Percentiles rank a stretch among this genome's conserved stretches.
These are phyloP conservation scores for Wickerhamomyces alni DNA, from an alignment of 805 yeast genomes.

Conservation along the genomic window DNA sequence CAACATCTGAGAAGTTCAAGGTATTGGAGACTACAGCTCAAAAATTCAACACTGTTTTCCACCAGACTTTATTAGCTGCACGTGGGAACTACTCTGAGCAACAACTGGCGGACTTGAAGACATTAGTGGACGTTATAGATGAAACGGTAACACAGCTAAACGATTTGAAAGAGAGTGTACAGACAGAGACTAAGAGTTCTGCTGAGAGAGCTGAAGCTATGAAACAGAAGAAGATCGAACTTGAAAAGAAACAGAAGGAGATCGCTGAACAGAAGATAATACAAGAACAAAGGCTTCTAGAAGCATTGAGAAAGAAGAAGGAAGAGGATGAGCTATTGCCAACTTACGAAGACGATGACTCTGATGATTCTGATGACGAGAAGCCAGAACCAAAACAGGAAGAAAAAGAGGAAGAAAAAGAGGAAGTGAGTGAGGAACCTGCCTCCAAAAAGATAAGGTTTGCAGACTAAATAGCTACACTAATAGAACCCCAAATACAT, in stretches of 20 bases:
- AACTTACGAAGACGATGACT: slow-evolving; percentile 9
- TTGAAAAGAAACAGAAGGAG: slow-evolving; percentile 10
- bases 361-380: slow-evolving; percentile 10
- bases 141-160: slow-evolving; percentile 13
- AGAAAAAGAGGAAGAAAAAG: not conserved
- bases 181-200: slow-evolving; percentile 7
- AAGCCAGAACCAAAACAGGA: not conserved
- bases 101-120: slow-evolving; percentile 5
- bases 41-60: slow-evolving; percentile 17
- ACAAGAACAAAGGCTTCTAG: slow-evolving; percentile 7
- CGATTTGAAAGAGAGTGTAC: slow-evolving; percentile 13
- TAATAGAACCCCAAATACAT: not conserved
- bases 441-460: slow-evolving; percentile 10
- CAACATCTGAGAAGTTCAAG: slow-evolving; percentile 9
- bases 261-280: slow-evolving; percentile 7
- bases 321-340: slow-evolving; percentile 18
- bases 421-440: not conserved
- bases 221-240: slow-evolving; percentile 10
- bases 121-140: slow-evolving; percentile 6
- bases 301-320: slow-evolving; percentile 2
- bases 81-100: slow-evolving; percentile 13
- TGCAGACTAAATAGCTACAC: slow-evolving; percentile 2
- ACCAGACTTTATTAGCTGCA: slow-evolving; percentile 13
- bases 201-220: slow-evolving; percentile 7
- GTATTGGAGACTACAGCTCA: slow-evolving; percentile 6